Conservation (phyloP, 306 rosid genomes). For the Quercus variabilis region DNA sequence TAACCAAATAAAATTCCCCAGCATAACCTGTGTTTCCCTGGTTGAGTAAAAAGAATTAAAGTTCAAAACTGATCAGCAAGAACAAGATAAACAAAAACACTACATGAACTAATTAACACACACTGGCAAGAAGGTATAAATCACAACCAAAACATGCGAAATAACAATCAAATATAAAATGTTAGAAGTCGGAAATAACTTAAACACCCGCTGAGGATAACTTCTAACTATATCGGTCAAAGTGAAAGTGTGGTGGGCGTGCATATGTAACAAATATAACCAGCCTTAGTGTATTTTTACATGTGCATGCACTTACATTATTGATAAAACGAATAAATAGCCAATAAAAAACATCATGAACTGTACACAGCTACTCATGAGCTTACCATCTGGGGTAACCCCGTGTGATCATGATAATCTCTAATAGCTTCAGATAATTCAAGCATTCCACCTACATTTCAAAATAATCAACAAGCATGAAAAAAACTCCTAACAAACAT, state of each 20-base stretch:
- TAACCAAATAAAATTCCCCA: conserved; percentile 85
- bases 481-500: not conserved
- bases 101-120: not conserved
- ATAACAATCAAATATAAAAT: not conserved
- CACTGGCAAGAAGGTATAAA: conserved; percentile 13
- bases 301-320: conserved; percentile 1
- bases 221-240: conserved; percentile 1
- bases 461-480: conserved; percentile 5
- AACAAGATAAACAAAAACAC: conserved; percentile 16
- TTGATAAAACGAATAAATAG: not conserved
- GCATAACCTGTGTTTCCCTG: conserved; percentile 80
- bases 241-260: conserved; percentile 3
- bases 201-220: not conserved
- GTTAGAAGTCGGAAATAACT: not conserved
- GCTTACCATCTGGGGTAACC: conserved; percentile 84
- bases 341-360: not conserved
- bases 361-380: not conserved
- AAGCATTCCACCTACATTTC: conserved; percentile 71
- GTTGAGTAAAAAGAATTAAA: conserved; percentile 39
- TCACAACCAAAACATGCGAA: not conserved
- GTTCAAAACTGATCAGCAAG: conserved; percentile 25
- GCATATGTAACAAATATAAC: conserved; percentile 9
- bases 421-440: conserved; percentile 98
- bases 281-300: not conserved
- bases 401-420: conserved; percentile 88